Evolutionary conservation across 2,329 filamentous ascomycete species (phyloP).

Genomic region (Talaromyces sp.): DNA sequence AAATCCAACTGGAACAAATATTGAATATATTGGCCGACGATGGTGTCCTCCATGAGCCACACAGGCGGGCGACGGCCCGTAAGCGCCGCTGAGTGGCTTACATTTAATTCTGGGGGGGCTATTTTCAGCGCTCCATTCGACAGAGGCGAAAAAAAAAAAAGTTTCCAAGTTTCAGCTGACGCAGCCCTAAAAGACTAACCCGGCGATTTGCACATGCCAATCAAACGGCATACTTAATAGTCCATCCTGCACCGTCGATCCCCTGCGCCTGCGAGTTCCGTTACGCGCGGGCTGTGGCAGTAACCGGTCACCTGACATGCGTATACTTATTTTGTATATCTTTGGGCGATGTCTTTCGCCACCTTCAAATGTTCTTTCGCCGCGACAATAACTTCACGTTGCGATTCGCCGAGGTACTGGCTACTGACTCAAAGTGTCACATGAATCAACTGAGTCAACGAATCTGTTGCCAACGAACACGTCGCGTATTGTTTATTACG

Average conservation of each 20-base stretch:
- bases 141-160: not conserved
- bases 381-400: not conserved
- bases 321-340: not conserved
- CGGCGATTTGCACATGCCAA: not conserved
- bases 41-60: not conserved
- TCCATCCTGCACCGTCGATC: not conserved
- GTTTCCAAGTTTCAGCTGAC: conserved; percentile 7
- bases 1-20: not conserved
- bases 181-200: conserved; percentile 5
- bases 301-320: not conserved
- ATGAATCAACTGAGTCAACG: not conserved
- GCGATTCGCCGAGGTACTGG: not conserved
- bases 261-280: not conserved
- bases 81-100: not conserved
- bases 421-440: not conserved
- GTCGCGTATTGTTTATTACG: not conserved
- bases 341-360: not conserved
- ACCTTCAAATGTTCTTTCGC: not conserved
- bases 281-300: not conserved
- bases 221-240: not conserved
- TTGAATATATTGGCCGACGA: not conserved
- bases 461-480: not conserved
- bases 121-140: not conserved
- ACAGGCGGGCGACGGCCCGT: not conserved
- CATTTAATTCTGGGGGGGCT: not conserved